phyloP scores from a whole-genome alignment of 116 monocot genomes.

The Iris pallida region DNA sequence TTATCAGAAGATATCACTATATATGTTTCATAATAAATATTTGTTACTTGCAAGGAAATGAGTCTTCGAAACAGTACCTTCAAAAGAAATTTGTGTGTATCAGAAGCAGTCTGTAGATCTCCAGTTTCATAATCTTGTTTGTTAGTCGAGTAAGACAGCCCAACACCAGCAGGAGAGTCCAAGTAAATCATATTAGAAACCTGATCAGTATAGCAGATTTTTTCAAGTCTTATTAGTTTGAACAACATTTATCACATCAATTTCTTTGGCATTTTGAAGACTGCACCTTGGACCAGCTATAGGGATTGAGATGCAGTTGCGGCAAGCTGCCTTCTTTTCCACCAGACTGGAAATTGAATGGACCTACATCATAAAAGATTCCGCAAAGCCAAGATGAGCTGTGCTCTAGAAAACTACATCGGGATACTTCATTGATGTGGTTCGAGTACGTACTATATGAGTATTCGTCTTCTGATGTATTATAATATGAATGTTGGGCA shows the following conservation, averaged over 20 bases:
- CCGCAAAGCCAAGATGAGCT: neutral
- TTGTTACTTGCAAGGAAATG: neutral
- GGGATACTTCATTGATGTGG: no score
- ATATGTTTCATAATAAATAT: no score
- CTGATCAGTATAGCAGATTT: constrained; percentile 18
- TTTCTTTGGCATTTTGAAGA: no score
- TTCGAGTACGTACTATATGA: no score
- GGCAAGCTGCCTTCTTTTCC: constrained; percentile 36
- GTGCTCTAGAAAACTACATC: no score
- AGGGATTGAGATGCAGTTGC: constrained; percentile 71
- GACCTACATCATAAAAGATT: constrained; percentile 36
- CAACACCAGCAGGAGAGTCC: constrained; percentile 74
- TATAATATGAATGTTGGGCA: no score
- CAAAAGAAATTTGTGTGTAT: constrained; percentile 57
- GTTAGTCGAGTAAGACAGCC: constrained; percentile 48
- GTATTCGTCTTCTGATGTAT: no score
- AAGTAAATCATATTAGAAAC: constrained; percentile 61
- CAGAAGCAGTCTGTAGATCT: constrained; percentile 57
- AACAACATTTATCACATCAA: no score
- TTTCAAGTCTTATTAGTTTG: no score
- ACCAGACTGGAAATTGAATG: constrained; percentile 71
- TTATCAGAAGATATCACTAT: no score
- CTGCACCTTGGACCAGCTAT: constrained; percentile 88
- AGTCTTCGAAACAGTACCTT: constrained; percentile 27
- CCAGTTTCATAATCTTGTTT: constrained; percentile 50